phyloP scores from a whole-genome alignment of 1,284 basidiomycete species.

The Rhodotorula sp. region DNA sequence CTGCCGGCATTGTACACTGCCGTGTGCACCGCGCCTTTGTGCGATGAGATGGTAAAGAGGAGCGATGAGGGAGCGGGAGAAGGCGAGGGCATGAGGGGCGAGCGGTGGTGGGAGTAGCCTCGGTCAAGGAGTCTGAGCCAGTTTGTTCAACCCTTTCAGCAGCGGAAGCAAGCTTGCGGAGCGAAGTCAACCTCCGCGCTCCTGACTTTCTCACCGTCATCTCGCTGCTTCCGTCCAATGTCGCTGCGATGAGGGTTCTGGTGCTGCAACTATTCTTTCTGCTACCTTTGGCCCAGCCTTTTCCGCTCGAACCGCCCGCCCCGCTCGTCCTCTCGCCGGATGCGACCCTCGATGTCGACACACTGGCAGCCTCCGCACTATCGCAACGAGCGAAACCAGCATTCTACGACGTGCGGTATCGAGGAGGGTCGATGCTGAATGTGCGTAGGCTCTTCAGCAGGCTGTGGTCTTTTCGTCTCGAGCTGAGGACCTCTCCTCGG shows the following conservation, averaged over 20 bases:
- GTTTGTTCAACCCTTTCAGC: neutral
- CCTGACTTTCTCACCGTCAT: neutral
- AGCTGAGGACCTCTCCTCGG: too few species aligned
- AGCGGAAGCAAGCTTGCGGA: neutral
- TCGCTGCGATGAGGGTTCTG: too few species aligned
- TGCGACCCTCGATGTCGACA: too few species aligned
- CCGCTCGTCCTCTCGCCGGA: too few species aligned
- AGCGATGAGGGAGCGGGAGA: neutral
- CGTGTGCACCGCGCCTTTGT: constrained; percentile 48
- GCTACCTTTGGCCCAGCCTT: too few species aligned
- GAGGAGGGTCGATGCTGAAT: constrained; percentile 15
- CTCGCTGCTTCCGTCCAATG: too few species aligned
- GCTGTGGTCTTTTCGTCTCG: neutral
- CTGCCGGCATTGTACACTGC: constrained; percentile 54
- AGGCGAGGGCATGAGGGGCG: neutral
- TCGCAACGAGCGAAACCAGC: neutral
- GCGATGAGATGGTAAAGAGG: constrained; percentile 12
- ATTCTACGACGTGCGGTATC: constrained; percentile 11
- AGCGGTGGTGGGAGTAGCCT: neutral
- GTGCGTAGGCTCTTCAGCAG: neutral
- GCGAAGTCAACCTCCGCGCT: too few species aligned
- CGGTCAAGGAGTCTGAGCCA: neutral
- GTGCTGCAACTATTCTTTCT: too few species aligned
- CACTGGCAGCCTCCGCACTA: neutral
- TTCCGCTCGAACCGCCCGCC: too few species aligned